Evolutionary conservation across 805 yeast species (phyloP).

Genomic region (Wickerhamomyces queroliae): DNA sequence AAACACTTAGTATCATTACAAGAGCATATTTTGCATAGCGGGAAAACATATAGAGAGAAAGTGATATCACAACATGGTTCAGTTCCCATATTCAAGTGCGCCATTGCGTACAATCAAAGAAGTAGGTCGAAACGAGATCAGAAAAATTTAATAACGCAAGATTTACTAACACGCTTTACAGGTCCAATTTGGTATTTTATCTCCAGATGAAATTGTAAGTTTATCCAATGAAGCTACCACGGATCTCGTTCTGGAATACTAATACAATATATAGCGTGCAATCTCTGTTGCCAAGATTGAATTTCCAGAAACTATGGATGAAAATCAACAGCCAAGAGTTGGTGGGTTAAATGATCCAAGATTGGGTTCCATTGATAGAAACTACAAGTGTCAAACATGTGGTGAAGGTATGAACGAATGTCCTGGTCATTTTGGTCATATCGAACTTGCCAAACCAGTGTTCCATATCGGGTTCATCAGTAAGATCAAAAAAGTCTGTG

Average conservation of each 20-base stretch:
- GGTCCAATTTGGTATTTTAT: conserved; percentile 94
- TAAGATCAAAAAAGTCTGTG: conserved; percentile 91
- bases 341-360: conserved; percentile 98
- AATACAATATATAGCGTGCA: conserved; percentile 52
- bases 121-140: no score
- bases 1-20: neutral
- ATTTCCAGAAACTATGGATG: conserved; percentile 99
- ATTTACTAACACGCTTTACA: conserved; percentile 14
- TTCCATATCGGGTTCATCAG: conserved; percentile 95
- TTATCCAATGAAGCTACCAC: conserved; percentile 9
- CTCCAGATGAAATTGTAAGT: conserved; percentile 86
- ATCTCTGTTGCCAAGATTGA: conserved; percentile 97
- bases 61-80: conserved; percentile 30
- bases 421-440: conserved; percentile 99
- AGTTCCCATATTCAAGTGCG: conserved; percentile 94
- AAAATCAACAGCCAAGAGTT: conserved; percentile 89
- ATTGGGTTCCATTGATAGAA: conserved; percentile 94
- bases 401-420: conserved; percentile 99
- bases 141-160: conserved; percentile 1
- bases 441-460: conserved; percentile 96
- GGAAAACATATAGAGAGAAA: no score
- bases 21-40: no score
- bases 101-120: conserved; percentile 96
- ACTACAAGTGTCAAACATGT: conserved; percentile 97
- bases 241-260: conserved; percentile 5